Evolutionary conservation across 1,284 basidiomycete species (phyloP), one percentile per base, ranked within the genome.

Genomic region (Mycena sp.): DNA sequence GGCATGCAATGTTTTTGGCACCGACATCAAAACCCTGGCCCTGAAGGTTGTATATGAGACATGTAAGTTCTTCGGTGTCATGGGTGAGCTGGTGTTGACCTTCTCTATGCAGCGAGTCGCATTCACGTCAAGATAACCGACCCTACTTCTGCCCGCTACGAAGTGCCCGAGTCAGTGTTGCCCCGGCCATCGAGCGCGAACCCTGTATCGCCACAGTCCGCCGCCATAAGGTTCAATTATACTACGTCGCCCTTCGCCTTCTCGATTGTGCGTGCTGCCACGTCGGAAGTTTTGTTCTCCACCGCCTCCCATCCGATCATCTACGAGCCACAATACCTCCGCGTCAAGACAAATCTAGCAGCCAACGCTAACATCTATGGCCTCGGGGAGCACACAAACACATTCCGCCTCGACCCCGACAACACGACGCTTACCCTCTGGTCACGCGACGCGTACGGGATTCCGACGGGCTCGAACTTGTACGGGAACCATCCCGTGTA

Each of bases 271-370:
- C 85, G 91, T 29, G 73, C 79, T 2, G 74, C 78, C 10, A 86
- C 85, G 5, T 76, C 77, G 25, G 88, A 91, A 65, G 79, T 86
- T 16, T 80, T 94, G 30, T 94, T 94, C 78, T 87, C 90, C 38
- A 93, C 91, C 2, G 80, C 77, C 2, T 78, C 78, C 3, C 82
- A 87, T 68, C 79, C 87, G 5, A 76, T 93, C 71, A 86, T 94
- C 67, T 92, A 91, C 68, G 91, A 93, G 72, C 86, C 89, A 14
- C 92, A 93, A 74, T 94, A 92, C 72, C 80, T 94, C 17, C 90
- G 91, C 60, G 74, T 92, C 57, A 87, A 87, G 74, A 87, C 86
- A 25, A 71, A 67, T 58, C 73, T 89, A 1, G 86, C 87, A 0
- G 56, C 71, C 6, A 77, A 84, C 37, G 85, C 91, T 43, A 91